Conservation (phyloP, 768 basidiomycete genomes). For the Calvatia gigantea region DNA sequence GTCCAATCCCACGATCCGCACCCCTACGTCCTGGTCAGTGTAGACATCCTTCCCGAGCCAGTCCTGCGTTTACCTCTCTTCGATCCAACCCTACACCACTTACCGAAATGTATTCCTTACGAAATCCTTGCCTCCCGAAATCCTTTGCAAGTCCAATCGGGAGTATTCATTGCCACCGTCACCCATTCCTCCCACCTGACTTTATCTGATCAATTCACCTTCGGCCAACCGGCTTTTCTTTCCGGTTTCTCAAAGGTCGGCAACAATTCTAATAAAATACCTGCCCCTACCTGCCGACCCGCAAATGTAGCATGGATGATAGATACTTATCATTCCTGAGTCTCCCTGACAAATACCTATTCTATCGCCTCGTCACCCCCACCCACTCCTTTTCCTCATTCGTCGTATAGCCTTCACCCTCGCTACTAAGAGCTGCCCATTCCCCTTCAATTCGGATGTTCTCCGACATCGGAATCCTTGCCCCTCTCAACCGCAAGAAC, state of each 20-base stretch:
- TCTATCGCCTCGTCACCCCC: slow-evolving; percentile 4
- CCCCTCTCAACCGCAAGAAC: slow-evolving; percentile 70
- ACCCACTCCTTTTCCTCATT: slow-evolving; percentile 26
- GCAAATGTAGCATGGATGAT: background rate
- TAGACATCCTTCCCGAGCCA: background rate
- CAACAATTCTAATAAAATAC: too few relatives aligned
- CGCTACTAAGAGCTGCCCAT: slow-evolving; percentile 71
- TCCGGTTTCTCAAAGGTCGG: background rate
- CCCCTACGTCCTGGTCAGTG: background rate
- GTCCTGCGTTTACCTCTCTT: background rate
- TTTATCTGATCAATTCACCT: slow-evolving; percentile 1
- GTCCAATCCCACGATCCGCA: background rate
- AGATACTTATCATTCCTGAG: background rate
- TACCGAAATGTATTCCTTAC: background rate
- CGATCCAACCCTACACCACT: background rate
- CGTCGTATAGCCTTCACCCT: slow-evolving; percentile 44
- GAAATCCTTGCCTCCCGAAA: background rate
- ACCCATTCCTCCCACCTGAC: background rate
- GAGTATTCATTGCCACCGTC: background rate
- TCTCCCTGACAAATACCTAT: background rate
- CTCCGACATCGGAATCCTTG: slow-evolving; percentile 56
- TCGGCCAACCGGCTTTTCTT: background rate
- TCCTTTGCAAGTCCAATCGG: background rate
- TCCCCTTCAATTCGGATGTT: slow-evolving; percentile 50
- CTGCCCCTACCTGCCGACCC: background rate